Evolutionary conservation across 108 stramenopile genomes (phyloP).

Genomic region (Skeletonema marinoi): DNA sequence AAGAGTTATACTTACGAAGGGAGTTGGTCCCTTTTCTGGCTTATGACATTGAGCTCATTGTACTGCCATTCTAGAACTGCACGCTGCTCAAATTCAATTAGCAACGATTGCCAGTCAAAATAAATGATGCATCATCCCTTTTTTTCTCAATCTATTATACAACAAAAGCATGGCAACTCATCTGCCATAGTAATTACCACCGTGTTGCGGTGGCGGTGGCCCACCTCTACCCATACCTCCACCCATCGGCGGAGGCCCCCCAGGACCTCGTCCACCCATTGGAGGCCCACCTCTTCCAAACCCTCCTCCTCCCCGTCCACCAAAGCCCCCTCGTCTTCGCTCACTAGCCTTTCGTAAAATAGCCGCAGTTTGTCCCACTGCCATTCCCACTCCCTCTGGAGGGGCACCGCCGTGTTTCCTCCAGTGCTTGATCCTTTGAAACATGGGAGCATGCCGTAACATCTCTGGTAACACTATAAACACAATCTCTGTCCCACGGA

Average conservation of each 20-base stretch:
- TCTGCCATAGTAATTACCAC: constrained; percentile 29
- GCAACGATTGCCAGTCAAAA: background rate
- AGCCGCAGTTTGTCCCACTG: constrained; percentile 89
- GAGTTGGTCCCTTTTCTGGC: background rate
- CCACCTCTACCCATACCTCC: constrained; percentile 22
- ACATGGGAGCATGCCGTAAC: constrained; percentile 91
- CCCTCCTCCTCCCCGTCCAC: constrained; percentile 62
- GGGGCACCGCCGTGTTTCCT: constrained; percentile 90
- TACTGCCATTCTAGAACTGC: background rate
- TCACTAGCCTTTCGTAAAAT: constrained; percentile 87
- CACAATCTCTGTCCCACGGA: constrained; percentile 81
- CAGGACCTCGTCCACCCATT: constrained; percentile 35
- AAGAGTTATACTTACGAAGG: background rate
- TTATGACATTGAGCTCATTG: background rate
- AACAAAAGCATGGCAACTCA: constrained; percentile 6
- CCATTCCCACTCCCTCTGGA: constrained; percentile 87
- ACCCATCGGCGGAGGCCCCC: constrained; percentile 39
- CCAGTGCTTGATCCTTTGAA: constrained; percentile 89
- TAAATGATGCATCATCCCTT: background rate
- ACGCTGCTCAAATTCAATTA: background rate
- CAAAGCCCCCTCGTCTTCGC: constrained; percentile 64
- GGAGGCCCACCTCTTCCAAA: constrained; percentile 61
- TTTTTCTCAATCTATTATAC: background rate
- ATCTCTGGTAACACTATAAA: constrained; percentile 88
- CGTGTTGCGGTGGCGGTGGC: background rate